Evolutionary conservation across 306 rosid species (phyloP).

Genomic region (Comarum palustre): DNA sequence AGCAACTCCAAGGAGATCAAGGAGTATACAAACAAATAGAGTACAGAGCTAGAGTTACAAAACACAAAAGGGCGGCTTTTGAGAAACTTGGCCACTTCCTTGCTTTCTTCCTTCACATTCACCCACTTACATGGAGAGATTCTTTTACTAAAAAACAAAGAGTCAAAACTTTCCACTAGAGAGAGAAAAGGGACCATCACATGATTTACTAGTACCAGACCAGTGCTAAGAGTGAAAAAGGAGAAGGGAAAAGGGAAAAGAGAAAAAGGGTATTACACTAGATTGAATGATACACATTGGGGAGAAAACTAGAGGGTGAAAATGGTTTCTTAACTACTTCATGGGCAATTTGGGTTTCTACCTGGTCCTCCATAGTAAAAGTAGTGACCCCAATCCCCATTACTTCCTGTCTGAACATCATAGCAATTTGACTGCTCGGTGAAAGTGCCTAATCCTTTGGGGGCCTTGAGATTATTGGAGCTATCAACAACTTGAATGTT

Average conservation of each 20-base stretch:
- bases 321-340: constrained; percentile 18
- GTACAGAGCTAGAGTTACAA: constrained; percentile 37
- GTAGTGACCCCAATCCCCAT: constrained; percentile 97
- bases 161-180: constrained; percentile 81
- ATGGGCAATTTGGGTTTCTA: constrained; percentile 69
- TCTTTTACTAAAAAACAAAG: constrained; percentile 39
- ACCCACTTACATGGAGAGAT: constrained; percentile 66
- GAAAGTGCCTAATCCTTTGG: constrained; percentile 77
- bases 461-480: constrained; percentile 90
- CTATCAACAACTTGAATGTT: constrained; percentile 87
- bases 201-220: constrained; percentile 13
- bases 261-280: constrained; percentile 24
- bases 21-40: constrained; percentile 64
- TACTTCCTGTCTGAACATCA: constrained; percentile 90
- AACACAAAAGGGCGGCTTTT: constrained; percentile 40
- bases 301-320: constrained; percentile 6
- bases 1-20: constrained; percentile 59
- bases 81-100: constrained; percentile 63
- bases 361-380: constrained; percentile 99
- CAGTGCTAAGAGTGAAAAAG: constrained; percentile 18
- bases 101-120: constrained; percentile 23
- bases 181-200: constrained; percentile 29
- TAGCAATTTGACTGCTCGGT: constrained; percentile 90
- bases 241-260: constrained; percentile 30
- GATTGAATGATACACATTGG: constrained; percentile 50